phyloP scores from a whole-genome alignment of 352 stramenopile species.

The Globisporangium cystogenes region DNA sequence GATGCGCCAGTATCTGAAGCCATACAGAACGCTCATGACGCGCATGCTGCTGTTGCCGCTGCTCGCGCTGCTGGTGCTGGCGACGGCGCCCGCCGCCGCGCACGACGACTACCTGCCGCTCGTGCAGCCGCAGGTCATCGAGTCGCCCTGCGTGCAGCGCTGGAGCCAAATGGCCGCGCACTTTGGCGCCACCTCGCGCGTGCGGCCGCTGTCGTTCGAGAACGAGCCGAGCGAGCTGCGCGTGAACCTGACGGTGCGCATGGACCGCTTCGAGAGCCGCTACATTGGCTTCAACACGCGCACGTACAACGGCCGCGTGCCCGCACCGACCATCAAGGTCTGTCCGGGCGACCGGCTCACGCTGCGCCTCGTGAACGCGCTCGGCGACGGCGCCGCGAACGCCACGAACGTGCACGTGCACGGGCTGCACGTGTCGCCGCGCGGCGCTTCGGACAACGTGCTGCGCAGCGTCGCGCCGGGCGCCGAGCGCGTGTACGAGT shows the following conservation, averaged over 20 bases:
- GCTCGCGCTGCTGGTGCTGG: neutral
- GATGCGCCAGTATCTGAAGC: neutral
- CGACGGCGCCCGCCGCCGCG: neutral
- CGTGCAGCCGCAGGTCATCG: conserved; percentile 29
- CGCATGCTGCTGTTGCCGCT: neutral
- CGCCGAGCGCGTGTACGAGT: conserved; percentile 46
- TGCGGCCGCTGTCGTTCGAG: conserved; percentile 30
- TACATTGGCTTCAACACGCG: conserved; percentile 75
- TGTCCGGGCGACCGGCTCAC: conserved; percentile 60
- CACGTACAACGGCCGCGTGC: conserved; percentile 62
- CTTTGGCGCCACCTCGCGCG: conserved; percentile 5
- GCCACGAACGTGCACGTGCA: conserved; percentile 71
- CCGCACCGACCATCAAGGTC: conserved; percentile 66
- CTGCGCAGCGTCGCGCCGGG: conserved; percentile 45
- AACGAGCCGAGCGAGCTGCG: conserved; percentile 39
- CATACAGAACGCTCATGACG: neutral
- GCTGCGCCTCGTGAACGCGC: conserved; percentile 47
- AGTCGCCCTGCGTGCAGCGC: conserved; percentile 37
- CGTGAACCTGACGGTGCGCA: conserved; percentile 50
- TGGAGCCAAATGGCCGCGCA: conserved; percentile 23
- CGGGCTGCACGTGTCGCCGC: conserved; percentile 59
- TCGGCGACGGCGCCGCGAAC: conserved; percentile 44
- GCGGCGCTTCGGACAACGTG: conserved; percentile 53
- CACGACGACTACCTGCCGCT: conserved; percentile 38
- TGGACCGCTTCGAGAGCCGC: conserved; percentile 57